Conservation (phyloP, 768 basidiomycete species). For the Rhodotorula graminis region DNA sequence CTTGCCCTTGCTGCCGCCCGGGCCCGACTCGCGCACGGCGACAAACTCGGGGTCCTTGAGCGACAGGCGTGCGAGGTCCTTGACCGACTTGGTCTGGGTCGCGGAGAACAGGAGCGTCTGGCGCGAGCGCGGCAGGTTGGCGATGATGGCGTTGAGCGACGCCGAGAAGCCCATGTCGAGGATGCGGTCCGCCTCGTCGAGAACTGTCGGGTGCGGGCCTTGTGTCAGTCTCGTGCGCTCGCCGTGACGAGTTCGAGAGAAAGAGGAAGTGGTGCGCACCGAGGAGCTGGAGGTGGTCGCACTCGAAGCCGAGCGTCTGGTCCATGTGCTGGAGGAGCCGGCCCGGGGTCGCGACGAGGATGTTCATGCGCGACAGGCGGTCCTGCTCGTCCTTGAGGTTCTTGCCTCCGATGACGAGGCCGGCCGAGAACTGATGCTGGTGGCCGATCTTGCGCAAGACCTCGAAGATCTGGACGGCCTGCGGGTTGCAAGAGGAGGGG, state of each 20-base stretch:
- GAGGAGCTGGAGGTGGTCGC: slow-evolving; percentile 81
- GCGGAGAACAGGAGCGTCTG: slow-evolving; percentile 97
- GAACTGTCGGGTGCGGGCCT: slow-evolving; percentile 54
- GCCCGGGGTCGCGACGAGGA: slow-evolving; percentile 95
- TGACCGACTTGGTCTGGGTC: slow-evolving; percentile 84
- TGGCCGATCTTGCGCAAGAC: slow-evolving; percentile 89
- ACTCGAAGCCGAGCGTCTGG: slow-evolving; percentile 91
- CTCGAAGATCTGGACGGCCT: slow-evolving; percentile 98
- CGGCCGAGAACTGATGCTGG: slow-evolving; percentile 86
- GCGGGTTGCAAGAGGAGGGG: background rate
- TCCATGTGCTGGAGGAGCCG: slow-evolving; percentile 95
- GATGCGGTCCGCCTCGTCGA: slow-evolving; percentile 95
- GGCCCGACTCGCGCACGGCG: slow-evolving; percentile 54
- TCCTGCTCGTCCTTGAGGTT: slow-evolving; percentile 84
- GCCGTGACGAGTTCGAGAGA: background rate
- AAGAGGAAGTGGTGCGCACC: slow-evolving; percentile 53
- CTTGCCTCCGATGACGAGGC: slow-evolving; percentile 93
- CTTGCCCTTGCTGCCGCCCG: slow-evolving; percentile 19
- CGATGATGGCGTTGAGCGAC: slow-evolving; percentile 82
- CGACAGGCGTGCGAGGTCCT: slow-evolving; percentile 81
- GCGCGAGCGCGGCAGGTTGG: slow-evolving; percentile 80
- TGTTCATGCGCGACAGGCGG: slow-evolving; percentile 86
- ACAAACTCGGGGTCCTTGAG: slow-evolving; percentile 75
- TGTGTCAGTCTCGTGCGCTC: background rate
- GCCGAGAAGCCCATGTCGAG: slow-evolving; percentile 93